Evolutionary conservation across 2,329 filamentous ascomycete genomes (phyloP).

Genomic region (Fusarium sp.): DNA sequence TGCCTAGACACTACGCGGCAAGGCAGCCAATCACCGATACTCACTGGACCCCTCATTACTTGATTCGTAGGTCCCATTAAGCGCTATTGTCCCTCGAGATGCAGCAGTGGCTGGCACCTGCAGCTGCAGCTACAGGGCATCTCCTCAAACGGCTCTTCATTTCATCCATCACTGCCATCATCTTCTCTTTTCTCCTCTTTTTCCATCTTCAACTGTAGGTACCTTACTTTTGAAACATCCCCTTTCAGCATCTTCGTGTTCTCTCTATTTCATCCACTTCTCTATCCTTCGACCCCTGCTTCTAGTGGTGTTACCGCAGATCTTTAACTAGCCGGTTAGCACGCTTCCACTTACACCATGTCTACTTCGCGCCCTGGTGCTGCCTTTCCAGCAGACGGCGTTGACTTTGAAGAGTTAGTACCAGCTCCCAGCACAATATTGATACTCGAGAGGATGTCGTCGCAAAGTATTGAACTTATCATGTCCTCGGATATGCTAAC

Average conservation of each 20-base stretch:
- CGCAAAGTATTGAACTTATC: not conserved
- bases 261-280: not conserved
- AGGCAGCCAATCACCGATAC: slow-evolving; percentile 1
- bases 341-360: slow-evolving; percentile 22
- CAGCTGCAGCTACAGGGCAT: not conserved
- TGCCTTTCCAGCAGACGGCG: not conserved
- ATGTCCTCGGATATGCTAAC: not conserved
- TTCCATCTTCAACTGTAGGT: not conserved
- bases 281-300: not conserved
- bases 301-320: not conserved
- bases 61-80: not conserved
- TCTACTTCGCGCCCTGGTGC: not conserved
- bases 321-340: not conserved
- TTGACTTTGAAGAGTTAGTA: slow-evolving; percentile 37
- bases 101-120: not conserved
- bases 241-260: not conserved
- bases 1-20: slow-evolving; percentile 26
- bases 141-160: not conserved
- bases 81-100: not conserved
- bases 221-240: not conserved
- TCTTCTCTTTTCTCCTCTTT: not conserved
- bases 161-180: not conserved
- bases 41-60: not conserved
- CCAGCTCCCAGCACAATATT: too few species aligned
- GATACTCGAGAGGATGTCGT: not conserved